A percentile compares a stretch with the other conserved stretches of the same genome.
phyloP scores from a whole-genome alignment of 2,329 filamentous ascomycete species.

The Talaromyces verruculosus region DNA sequence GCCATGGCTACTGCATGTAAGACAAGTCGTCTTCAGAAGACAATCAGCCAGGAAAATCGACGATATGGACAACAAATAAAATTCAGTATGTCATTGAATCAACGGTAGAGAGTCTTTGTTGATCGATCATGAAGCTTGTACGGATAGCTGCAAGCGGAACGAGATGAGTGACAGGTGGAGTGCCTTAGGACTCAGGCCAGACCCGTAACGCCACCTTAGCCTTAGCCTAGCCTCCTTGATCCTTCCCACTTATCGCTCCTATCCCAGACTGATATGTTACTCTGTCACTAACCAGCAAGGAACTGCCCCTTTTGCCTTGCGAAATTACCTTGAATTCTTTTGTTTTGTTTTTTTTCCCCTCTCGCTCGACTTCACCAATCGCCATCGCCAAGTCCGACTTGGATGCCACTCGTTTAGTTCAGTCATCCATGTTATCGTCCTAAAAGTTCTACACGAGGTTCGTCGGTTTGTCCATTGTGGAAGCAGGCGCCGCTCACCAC shows the following conservation, averaged over 20 bases:
- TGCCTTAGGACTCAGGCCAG: slow-evolving; percentile 4
- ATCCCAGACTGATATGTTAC: not conserved
- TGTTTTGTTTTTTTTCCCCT: too few species aligned
- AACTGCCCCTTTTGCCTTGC: slow-evolving; percentile 14
- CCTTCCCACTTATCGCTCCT: not conserved
- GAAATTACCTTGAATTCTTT: not conserved
- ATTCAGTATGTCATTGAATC: not conserved
- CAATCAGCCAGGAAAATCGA: not conserved
- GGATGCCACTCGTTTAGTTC: slow-evolving; percentile 11
- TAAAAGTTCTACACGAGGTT: not conserved
- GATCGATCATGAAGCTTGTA: not conserved
- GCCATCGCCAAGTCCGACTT: slow-evolving; percentile 4
- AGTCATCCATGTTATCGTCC: not conserved
- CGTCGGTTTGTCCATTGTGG: slow-evolving; percentile 1
- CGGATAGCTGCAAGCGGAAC: not conserved
- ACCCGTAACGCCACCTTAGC: slow-evolving; percentile 2
- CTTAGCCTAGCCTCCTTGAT: not conserved
- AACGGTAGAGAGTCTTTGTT: not conserved
- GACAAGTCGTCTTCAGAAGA: not conserved
- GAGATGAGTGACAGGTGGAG: not conserved
- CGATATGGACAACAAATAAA: not conserved
- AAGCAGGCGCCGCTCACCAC: slow-evolving; percentile 10
- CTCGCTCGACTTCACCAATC: not conserved
- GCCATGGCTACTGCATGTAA: slow-evolving; percentile 15
- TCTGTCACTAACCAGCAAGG: not conserved